phyloP scores from a whole-genome alignment of 1,139 yeast species.

The Saccharomycopsis hybrid region DNA sequence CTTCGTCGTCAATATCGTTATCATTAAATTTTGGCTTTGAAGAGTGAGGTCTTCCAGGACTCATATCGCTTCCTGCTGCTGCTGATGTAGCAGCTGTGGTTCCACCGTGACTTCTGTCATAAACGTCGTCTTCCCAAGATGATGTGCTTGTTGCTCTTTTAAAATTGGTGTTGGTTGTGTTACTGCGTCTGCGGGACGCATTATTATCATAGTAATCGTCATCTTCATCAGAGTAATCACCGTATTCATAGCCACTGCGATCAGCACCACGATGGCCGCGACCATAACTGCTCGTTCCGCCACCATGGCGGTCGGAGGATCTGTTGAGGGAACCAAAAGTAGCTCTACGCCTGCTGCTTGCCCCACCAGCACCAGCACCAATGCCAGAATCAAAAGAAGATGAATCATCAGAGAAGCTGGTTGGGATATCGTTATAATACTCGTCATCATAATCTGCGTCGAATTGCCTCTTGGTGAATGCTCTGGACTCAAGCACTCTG shows the following conservation, averaged over 20 bases:
- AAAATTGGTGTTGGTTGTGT: conserved; percentile 21
- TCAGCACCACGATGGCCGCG: conserved; percentile 39
- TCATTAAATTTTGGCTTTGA: conserved; percentile 16
- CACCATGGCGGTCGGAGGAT: conserved; percentile 15
- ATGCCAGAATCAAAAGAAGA: conserved; percentile 12
- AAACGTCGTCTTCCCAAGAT: conserved; percentile 81
- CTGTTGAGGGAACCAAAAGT: conserved; percentile 23
- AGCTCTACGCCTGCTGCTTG: conserved; percentile 23
- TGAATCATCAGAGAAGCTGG: conserved; percentile 20
- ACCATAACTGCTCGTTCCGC: conserved; percentile 26
- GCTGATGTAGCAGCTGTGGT: neutral
- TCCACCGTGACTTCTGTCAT: conserved; percentile 40
- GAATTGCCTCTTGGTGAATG: conserved; percentile 52
- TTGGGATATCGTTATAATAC: conserved; percentile 31
- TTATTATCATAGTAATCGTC: conserved; percentile 22
- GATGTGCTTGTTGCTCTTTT: conserved; percentile 30
- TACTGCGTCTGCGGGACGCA: conserved; percentile 16
- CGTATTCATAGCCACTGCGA: conserved; percentile 38
- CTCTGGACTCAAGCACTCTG: conserved; percentile 81
- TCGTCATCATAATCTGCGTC: conserved; percentile 24
- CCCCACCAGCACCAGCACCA: no score
- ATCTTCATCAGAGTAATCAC: conserved; percentile 29
- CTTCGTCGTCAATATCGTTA: conserved; percentile 28
- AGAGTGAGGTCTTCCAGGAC: conserved; percentile 20
- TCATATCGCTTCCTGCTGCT: conserved; percentile 18